Conservation (phyloP, 2,329 filamentous ascomycete genomes). For the Phaeosphaeria sp. region DNA sequence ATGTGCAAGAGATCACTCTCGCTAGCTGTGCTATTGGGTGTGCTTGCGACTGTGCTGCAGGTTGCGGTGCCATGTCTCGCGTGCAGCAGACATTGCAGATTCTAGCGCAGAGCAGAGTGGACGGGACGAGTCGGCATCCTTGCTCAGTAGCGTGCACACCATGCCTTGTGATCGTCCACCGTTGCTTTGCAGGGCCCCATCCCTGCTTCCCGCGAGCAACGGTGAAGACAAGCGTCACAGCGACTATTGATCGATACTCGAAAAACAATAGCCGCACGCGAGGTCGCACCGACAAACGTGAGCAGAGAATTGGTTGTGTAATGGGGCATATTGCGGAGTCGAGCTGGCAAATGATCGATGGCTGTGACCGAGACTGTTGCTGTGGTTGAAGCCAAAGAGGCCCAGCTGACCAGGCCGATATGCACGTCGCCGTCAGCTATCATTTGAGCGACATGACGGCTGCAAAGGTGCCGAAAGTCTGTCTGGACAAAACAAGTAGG, state of each 20-base stretch:
- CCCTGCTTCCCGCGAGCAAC: conserved; percentile 41
- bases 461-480: conserved; percentile 21
- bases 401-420: conserved; percentile 37
- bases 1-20: neutral
- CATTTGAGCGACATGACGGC: conserved; percentile 23
- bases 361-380: neutral
- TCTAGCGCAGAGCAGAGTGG: conserved; percentile 21
- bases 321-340: neutral
- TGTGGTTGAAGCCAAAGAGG: conserved; percentile 13
- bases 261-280: conserved; percentile 11
- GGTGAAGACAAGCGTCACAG: conserved; percentile 16
- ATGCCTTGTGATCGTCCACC: conserved; percentile 40
- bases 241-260: conserved; percentile 4
- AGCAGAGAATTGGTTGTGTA: neutral
- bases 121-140: conserved; percentile 43
- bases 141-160: conserved; percentile 37
- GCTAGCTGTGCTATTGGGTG: neutral
- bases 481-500: conserved; percentile 10
- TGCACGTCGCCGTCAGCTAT: conserved; percentile 40
- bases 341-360: neutral
- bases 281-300: conserved; percentile 1
- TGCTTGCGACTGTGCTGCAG: conserved; percentile 9
- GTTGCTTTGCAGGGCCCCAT: conserved; percentile 33
- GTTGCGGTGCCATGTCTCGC: neutral
- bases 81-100: conserved; percentile 21